Evolutionary conservation across 495 filamentous ascomycete species (phyloP).

Genomic region (Penicillium lividum): DNA sequence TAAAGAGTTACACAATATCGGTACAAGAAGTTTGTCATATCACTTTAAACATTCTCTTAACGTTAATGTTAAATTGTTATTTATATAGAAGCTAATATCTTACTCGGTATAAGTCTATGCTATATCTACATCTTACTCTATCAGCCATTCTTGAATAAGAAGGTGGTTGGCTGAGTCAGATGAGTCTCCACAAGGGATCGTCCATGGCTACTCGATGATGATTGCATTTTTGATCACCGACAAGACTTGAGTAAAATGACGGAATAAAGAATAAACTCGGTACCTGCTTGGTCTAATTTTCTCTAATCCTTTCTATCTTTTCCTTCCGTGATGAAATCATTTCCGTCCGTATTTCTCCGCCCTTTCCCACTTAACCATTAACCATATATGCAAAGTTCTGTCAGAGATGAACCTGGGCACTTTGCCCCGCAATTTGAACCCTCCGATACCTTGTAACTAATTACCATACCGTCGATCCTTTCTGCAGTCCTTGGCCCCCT

Average conservation of each 20-base stretch:
- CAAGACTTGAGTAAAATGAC: background rate
- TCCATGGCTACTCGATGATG: constrained; percentile 30
- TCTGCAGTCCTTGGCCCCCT: constrained; percentile 11
- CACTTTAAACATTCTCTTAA: background rate
- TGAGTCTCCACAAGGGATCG: constrained; percentile 23
- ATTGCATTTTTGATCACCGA: constrained; percentile 14
- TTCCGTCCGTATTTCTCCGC: constrained; percentile 1
- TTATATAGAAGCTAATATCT: too few relatives aligned
- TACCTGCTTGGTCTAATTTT: constrained; percentile 18
- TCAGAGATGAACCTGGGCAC: background rate
- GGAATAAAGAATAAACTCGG: constrained; percentile 14
- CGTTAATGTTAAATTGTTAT: background rate
- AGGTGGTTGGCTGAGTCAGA: constrained; percentile 6
- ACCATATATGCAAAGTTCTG: constrained; percentile 15
- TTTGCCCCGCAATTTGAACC: constrained; percentile 12
- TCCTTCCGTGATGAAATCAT: constrained; percentile 20
- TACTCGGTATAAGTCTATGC: too few relatives aligned
- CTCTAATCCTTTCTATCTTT: constrained; percentile 7
- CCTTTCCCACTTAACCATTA: background rate
- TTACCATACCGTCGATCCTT: constrained; percentile 6
- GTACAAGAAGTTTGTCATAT: too few relatives aligned
- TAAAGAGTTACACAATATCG: background rate
- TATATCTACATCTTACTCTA: background rate
- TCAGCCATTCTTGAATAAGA: background rate
- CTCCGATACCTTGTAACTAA: constrained; percentile 2